Conservation (phyloP, 2,329 filamentous ascomycete species). For the Phialocephala subalpina region DNA sequence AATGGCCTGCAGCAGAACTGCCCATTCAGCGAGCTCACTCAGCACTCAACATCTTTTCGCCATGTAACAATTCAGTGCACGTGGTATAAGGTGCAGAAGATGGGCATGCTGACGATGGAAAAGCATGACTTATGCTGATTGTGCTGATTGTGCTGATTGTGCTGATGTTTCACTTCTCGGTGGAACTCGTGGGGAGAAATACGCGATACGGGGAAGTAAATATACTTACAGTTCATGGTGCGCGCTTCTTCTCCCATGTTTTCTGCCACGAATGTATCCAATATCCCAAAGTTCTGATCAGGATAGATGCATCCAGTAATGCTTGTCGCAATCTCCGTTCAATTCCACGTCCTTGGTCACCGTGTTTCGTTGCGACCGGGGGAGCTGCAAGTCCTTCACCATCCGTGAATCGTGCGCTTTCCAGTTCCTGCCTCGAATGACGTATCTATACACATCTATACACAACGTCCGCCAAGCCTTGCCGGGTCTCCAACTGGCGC, state of each 20-base stretch:
- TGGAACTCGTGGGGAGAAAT: background rate
- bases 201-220: conserved; percentile 7
- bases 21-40: background rate
- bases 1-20: background rate
- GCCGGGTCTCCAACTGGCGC: background rate
- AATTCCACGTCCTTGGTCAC: background rate
- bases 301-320: background rate
- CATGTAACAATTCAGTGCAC: background rate
- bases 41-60: background rate
- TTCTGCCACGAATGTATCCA: background rate
- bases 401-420: conserved; percentile 1
- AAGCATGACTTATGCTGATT: background rate
- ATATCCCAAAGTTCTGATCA: background rate
- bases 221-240: background rate
- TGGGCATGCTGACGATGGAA: background rate
- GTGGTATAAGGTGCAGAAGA: background rate
- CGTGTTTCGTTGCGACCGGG: background rate
- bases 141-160: background rate
- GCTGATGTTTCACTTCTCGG: background rate
- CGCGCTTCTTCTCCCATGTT: background rate
- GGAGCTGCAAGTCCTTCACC: background rate
- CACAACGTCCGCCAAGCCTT: background rate
- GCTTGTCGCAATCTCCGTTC: background rate
- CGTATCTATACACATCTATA: background rate
- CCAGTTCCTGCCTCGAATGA: background rate